These are phyloP conservation scores for Aciculosporium take DNA, from an alignment of 2,329 filamentous ascomycete species.

Conservation along the genomic window DNA sequence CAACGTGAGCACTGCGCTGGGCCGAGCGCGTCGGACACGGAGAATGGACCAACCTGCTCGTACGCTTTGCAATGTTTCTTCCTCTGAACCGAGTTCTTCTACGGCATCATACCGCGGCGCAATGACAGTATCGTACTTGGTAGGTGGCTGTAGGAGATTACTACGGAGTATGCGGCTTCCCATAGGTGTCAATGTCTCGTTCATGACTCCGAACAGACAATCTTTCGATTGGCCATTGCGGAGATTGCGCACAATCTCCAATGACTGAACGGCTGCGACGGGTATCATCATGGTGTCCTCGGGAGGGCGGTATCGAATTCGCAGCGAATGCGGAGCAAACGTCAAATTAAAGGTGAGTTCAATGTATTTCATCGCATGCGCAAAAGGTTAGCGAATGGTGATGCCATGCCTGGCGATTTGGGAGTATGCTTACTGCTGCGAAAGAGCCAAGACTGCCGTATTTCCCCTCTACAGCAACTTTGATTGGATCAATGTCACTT, in stretches of 20 bases:
- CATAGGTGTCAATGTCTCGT: slow-evolving; percentile 79
- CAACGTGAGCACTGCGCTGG: not conserved
- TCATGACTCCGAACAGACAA: slow-evolving; percentile 72
- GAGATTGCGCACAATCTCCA: slow-evolving; percentile 84
- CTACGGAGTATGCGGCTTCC: slow-evolving; percentile 69
- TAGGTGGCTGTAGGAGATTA: slow-evolving; percentile 81
- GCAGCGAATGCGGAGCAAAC: slow-evolving; percentile 30
- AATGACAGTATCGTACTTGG: slow-evolving; percentile 49
- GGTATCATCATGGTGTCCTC: slow-evolving; percentile 96
- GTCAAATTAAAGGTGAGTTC: slow-evolving; percentile 53
- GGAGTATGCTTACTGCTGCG: slow-evolving; percentile 53
- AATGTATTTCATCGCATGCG: slow-evolving; percentile 65
- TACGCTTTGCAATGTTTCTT: slow-evolving; percentile 70
- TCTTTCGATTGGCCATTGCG: slow-evolving; percentile 65
- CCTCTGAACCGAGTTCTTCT: slow-evolving; percentile 65
- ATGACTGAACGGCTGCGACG: slow-evolving; percentile 66
- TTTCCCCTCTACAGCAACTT: slow-evolving; percentile 65
- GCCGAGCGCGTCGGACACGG: not conserved
- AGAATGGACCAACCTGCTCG: slow-evolving; percentile 41
- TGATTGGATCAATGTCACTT: slow-evolving; percentile 68
- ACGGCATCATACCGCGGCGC: slow-evolving; percentile 65
- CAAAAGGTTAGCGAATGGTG: slow-evolving; percentile 9
- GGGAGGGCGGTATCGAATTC: slow-evolving; percentile 74
- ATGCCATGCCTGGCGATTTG: not conserved
- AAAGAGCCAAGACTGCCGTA: slow-evolving; percentile 78